These are phyloP conservation scores for Fusarium sp. DNA, from an alignment of 2,329 filamentous ascomycete species.

Conservation along the genomic window DNA sequence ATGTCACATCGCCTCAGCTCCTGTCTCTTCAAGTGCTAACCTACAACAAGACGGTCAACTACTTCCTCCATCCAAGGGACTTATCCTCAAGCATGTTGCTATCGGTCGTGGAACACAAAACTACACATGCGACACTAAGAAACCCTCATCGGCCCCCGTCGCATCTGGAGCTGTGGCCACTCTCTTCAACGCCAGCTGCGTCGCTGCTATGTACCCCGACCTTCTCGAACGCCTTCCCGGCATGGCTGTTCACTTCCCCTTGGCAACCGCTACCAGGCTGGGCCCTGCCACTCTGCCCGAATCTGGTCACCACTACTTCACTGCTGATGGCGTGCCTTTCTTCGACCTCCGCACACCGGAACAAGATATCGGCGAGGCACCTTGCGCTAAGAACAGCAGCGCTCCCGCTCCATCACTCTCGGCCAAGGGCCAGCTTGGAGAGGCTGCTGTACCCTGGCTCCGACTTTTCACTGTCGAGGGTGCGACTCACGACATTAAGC, in stretches of 20 bases:
- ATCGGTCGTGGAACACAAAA: constrained; percentile 92
- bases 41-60: constrained; percentile 60
- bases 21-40: constrained; percentile 25
- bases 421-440: constrained; percentile 69
- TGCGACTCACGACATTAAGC: constrained; percentile 73
- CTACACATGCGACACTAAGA: constrained; percentile 81
- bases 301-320: constrained; percentile 87
- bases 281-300: constrained; percentile 72
- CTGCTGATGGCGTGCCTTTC: constrained; percentile 75
- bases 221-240: constrained; percentile 73
- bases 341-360: constrained; percentile 78
- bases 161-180: constrained; percentile 81
- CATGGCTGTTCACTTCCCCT: constrained; percentile 75
- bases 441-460: constrained; percentile 83
- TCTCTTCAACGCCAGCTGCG: constrained; percentile 89
- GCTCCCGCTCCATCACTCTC: constrained; percentile 73
- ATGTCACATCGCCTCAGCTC: constrained; percentile 49
- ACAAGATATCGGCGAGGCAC: constrained; percentile 67
- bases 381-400: constrained; percentile 71
- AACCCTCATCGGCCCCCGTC: constrained; percentile 71
- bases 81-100: constrained; percentile 80
- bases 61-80: constrained; percentile 69
- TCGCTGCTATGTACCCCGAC: constrained; percentile 76
- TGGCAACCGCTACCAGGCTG: constrained; percentile 58
- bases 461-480: constrained; percentile 69